Evolutionary conservation across 352 stramenopile species (phyloP).

Genomic region (Pythium apleroticum): DNA sequence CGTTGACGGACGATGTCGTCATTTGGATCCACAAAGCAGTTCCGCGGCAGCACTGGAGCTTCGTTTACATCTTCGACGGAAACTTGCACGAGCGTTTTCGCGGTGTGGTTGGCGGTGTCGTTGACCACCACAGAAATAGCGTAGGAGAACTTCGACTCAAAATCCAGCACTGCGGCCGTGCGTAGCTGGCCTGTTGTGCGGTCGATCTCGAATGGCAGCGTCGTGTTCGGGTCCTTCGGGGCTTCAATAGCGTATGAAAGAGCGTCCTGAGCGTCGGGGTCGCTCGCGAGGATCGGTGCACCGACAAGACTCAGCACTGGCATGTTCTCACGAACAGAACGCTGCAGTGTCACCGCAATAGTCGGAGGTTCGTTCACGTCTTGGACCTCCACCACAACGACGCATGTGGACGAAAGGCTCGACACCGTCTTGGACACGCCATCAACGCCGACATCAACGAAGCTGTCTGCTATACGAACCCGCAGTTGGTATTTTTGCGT

Average conservation of each 20-base stretch:
- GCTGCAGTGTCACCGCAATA: constrained; percentile 26
- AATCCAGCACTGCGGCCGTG: constrained; percentile 32
- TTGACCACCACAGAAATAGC: constrained; percentile 19
- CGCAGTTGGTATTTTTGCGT: constrained; percentile 16
- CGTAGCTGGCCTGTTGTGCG: constrained; percentile 35
- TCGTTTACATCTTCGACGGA: constrained; percentile 50
- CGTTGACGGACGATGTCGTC: constrained; percentile 33
- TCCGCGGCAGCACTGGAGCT: constrained; percentile 37
- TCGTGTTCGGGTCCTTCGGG: background rate
- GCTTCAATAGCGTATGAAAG: constrained; percentile 17
- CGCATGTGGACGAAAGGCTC: constrained; percentile 41
- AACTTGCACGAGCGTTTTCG: constrained; percentile 30
- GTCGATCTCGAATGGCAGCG: constrained; percentile 43
- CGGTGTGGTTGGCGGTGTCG: constrained; percentile 22
- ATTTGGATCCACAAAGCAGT: constrained; percentile 43
- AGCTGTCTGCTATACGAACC: constrained; percentile 28
- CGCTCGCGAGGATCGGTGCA: constrained; percentile 10
- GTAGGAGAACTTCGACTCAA: constrained; percentile 33
- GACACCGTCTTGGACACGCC: constrained; percentile 26
- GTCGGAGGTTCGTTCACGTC: constrained; percentile 52
- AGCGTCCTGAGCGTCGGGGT: constrained; percentile 26
- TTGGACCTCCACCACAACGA: constrained; percentile 33
- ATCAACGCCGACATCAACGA: constrained; percentile 6
- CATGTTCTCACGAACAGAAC: constrained; percentile 41
- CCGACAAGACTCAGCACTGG: constrained; percentile 21